A percentile compares a stretch with the other conserved stretches of the same genome.
Evolutionary conservation across 2,329 filamentous ascomycete species (phyloP).

Genomic region (Rosellinia necatrix): DNA sequence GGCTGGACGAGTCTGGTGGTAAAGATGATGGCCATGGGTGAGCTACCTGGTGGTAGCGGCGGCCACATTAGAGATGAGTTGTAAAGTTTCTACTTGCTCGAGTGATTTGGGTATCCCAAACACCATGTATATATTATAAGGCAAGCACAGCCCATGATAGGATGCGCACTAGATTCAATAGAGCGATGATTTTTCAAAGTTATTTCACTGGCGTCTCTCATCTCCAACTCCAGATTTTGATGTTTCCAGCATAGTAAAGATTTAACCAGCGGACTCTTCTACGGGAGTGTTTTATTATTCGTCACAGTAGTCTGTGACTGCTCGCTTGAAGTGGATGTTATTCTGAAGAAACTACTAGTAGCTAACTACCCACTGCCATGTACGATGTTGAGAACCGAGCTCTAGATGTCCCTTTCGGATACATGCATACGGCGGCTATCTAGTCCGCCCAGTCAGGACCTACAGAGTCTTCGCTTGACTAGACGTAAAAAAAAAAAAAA

Average conservation of each 20-base stretch:
- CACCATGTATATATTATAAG: conserved; percentile 18
- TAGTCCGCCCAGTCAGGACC: not conserved
- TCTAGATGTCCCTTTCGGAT: too few relatives aligned
- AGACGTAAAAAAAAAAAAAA: too few relatives aligned
- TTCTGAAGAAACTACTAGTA: too few relatives aligned
- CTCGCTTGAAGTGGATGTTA: too few relatives aligned
- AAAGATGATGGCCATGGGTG: conserved; percentile 95
- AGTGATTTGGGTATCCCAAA: conserved; percentile 10
- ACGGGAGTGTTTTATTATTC: too few relatives aligned
- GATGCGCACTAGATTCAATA: conserved; percentile 22
- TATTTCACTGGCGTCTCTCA: not conserved
- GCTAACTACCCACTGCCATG: too few relatives aligned
- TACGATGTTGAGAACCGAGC: too few relatives aligned
- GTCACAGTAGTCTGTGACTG: too few relatives aligned
- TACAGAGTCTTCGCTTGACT: not conserved
- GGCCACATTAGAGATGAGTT: conserved; percentile 53
- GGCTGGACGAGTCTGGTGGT: conserved; percentile 99
- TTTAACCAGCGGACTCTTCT: too few relatives aligned
- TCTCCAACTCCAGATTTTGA: too few relatives aligned
- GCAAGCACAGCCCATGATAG: conserved; percentile 14
- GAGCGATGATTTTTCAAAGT: not conserved
- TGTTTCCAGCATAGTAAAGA: too few relatives aligned
- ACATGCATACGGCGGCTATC: too few relatives aligned
- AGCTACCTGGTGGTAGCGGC: conserved; percentile 50
- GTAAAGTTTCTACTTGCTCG: conserved; percentile 35